Evolutionary conservation across 1,284 basidiomycete species (phyloP).

Genomic region (Flammula alnicola): DNA sequence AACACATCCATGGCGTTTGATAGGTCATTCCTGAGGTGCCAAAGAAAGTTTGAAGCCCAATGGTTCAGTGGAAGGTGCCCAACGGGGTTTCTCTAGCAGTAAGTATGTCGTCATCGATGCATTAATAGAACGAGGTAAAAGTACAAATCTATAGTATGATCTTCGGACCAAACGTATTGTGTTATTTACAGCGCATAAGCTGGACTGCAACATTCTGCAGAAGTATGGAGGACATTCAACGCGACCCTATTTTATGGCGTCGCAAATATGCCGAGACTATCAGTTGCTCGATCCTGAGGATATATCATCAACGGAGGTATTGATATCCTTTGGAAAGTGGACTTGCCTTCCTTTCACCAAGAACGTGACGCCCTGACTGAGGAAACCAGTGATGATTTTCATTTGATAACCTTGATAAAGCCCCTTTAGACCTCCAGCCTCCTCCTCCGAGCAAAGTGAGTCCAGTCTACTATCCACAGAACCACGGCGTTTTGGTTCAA

Average conservation of each 20-base stretch:
- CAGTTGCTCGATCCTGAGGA: constrained; percentile 41
- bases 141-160: too few species aligned
- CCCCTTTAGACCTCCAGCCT: constrained; percentile 39
- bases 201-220: background rate
- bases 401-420: constrained; percentile 58
- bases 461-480: background rate
- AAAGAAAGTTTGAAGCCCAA: too few species aligned
- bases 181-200: background rate
- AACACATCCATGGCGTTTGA: too few species aligned
- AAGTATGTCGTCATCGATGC: too few species aligned
- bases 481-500: background rate
- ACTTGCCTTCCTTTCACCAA: constrained; percentile 56
- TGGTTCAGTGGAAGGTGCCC: too few species aligned
- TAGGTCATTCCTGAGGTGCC: too few species aligned
- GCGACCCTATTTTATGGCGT: constrained; percentile 1
- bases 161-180: background rate
- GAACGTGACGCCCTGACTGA: constrained; percentile 61
- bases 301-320: background rate
- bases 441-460: constrained; percentile 12
- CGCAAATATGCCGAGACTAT: constrained; percentile 39
- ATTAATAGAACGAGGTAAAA: too few species aligned
- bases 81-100: too few species aligned
- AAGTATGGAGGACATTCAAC: background rate
- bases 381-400: constrained; percentile 57
- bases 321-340: background rate